Evolutionary conservation across 495 filamentous ascomycete species (phyloP).

Genomic region (Talaromyces wortmannii): DNA sequence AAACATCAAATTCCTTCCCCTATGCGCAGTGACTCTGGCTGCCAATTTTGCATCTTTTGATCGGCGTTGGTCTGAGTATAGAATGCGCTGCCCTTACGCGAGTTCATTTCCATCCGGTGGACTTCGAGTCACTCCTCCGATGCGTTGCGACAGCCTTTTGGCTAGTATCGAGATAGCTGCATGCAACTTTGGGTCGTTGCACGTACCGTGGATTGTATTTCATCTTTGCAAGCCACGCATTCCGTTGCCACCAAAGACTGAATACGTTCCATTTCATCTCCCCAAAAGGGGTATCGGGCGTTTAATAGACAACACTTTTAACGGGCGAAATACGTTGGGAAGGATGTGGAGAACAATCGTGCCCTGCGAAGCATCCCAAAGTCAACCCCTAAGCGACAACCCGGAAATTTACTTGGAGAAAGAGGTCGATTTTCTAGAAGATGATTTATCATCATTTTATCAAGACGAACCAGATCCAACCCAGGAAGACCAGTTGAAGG

Average conservation of each 20-base stretch:
- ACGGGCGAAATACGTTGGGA: too few species aligned
- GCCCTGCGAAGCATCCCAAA: too few species aligned
- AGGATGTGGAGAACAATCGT: too few species aligned
- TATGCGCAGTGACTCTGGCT: constrained; percentile 24
- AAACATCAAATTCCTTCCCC: constrained; percentile 20
- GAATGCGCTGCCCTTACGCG: not conserved
- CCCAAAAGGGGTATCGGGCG: too few species aligned
- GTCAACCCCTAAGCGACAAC: too few species aligned
- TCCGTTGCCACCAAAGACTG: not conserved
- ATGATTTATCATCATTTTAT: too few species aligned
- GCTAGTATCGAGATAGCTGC: constrained; percentile 12
- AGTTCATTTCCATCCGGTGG: constrained; percentile 18
- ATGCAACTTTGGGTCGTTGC: not conserved
- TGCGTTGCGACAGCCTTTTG: constrained; percentile 16
- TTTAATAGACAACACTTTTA: too few species aligned
- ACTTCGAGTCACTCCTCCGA: constrained; percentile 17
- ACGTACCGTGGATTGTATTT: not conserved
- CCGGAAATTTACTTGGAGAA: too few species aligned
- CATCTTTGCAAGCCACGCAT: not conserved
- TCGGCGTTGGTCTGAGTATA: constrained; percentile 9
- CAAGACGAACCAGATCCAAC: too few species aligned
- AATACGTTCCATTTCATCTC: not conserved
- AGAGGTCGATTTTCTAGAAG: too few species aligned
- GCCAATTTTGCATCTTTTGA: constrained; percentile 20
- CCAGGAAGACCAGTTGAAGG: too few species aligned